Percentiles rank a stretch among this genome's conserved stretches.
These are phyloP conservation scores for Coniosporium tulheliwenetii DNA, from an alignment of 2,329 filamentous ascomycete genomes.

Conservation along the genomic window DNA sequence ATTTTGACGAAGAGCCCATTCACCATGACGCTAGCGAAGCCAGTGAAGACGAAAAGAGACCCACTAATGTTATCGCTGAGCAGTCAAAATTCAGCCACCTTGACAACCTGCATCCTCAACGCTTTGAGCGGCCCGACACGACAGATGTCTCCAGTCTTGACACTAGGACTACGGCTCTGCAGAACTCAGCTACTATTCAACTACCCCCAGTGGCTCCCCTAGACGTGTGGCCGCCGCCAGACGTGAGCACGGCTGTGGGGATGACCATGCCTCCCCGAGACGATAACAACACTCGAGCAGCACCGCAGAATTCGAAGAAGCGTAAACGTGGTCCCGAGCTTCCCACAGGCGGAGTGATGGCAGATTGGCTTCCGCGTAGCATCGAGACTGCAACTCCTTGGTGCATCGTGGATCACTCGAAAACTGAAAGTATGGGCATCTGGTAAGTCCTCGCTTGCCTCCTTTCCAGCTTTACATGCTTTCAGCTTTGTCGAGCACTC, in stretches of 20 bases:
- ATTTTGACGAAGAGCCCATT: conserved; percentile 42
- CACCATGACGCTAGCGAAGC: too few relatives aligned
- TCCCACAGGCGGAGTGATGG: conserved; percentile 23
- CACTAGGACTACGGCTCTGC: too few relatives aligned
- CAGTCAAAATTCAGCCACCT: conserved; percentile 16
- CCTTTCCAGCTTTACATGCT: too few relatives aligned
- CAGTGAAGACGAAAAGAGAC: not conserved
- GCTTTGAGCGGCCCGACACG: too few relatives aligned
- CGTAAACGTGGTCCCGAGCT: conserved; percentile 42
- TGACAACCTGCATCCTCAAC: conserved; percentile 11
- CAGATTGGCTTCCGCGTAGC: conserved; percentile 24
- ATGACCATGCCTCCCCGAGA: conserved; percentile 15
- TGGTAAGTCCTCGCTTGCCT: conserved; percentile 15
- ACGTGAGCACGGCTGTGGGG: conserved; percentile 34
- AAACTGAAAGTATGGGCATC: conserved; percentile 35
- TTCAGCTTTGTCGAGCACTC: too few relatives aligned
- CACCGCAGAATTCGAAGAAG: conserved; percentile 37
- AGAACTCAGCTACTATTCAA: too few relatives aligned
- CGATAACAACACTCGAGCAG: conserved; percentile 3
- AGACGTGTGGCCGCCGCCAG: conserved; percentile 7
- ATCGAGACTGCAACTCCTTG: conserved; percentile 43
- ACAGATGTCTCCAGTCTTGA: too few relatives aligned
- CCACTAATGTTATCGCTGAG: too few relatives aligned
- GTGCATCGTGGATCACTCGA: conserved; percentile 38
- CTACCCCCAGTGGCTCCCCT: not conserved